phyloP scores from a whole-genome alignment of 1,284 basidiomycete genomes.

The Xanthoconium separans region DNA sequence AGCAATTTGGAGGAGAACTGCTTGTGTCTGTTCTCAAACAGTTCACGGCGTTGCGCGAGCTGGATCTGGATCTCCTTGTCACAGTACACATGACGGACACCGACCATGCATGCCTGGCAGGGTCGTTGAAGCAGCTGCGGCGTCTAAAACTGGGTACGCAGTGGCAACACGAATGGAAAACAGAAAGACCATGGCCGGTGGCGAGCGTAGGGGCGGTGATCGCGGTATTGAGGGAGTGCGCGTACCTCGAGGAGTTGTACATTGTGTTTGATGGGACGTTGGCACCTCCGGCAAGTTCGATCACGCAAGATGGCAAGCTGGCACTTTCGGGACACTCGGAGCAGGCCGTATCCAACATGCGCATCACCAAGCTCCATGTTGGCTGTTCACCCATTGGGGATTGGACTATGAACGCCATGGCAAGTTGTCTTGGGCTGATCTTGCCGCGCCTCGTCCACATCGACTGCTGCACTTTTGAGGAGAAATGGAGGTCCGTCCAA shows the following conservation, averaged over 20 bases:
- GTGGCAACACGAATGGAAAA: no score
- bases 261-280: slow-evolving; percentile 16
- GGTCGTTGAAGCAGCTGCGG: slow-evolving; percentile 8
- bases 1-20: not conserved
- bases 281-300: not conserved
- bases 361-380: slow-evolving; percentile 7
- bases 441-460: no score
- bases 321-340: not conserved
- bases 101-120: slow-evolving; percentile 9
- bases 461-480: no score
- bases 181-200: not conserved
- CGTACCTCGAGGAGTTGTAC: slow-evolving; percentile 16
- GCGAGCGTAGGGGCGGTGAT: slow-evolving; percentile 15
- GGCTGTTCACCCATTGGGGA: slow-evolving; percentile 15
- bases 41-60: slow-evolving; percentile 13
- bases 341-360: slow-evolving; percentile 8
- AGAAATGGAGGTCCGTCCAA: no score
- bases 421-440: not conserved
- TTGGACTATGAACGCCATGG: not conserved
- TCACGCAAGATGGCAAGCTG: not conserved
- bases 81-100: not conserved
- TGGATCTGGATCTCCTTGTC: slow-evolving; percentile 14
- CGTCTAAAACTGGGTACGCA: slow-evolving; percentile 18
- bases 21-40: slow-evolving; percentile 2
- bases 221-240: slow-evolving; percentile 10